Base-by-base conservation (phyloP, 306 rosid species). In the Sindora glabra region DNA sequence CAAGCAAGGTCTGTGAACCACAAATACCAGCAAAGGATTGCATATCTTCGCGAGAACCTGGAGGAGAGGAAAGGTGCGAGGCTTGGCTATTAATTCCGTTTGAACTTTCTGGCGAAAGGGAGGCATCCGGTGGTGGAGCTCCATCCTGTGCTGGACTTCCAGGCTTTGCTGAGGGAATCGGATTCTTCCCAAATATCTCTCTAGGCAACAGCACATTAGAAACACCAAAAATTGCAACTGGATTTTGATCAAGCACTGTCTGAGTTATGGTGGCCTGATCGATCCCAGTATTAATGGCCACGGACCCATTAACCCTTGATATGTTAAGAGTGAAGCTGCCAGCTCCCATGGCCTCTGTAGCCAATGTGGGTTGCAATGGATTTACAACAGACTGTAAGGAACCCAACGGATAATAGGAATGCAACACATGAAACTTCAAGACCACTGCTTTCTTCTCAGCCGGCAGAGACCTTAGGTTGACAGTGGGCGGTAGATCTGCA, bases 351-450 rank as follows among this genome's bases (percentile, higher is more conserved):
- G 72, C 74, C 67, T 94, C 97, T 0, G 99, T 94, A 0, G 99
- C 99, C 16, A 94, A 70, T 6, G 99, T 94, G n/a, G 99, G 99
- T 56, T 89, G 89, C n/a, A 86, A 74, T 0, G 99, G 99, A 65
- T 94, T 94, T 62, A 85, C 95, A 5, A 89, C 80, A 2, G 95
- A 86, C 65, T 94, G 79, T 11, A 94, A 75, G 1, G 99, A 86
- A 0, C 99, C 99, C 36, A 94, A 56, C 1, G 99, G 97, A 39
- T 94, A 94, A 67, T 94, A 94, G 0, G 99, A 87, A 24, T 83
- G 99, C 0, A 94, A 80, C 16, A 89, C 99, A 29, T 94, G 99
- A 41, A 79, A 83, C 63, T 81, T 84, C 26, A 94, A 70, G 32
- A 94, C 89, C 8, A 89, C 91, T 0, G 94, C 89, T 39, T 94